phyloP scores from a whole-genome alignment of 176 grass and related monocot species.

The Triticum turgidum region DNA sequence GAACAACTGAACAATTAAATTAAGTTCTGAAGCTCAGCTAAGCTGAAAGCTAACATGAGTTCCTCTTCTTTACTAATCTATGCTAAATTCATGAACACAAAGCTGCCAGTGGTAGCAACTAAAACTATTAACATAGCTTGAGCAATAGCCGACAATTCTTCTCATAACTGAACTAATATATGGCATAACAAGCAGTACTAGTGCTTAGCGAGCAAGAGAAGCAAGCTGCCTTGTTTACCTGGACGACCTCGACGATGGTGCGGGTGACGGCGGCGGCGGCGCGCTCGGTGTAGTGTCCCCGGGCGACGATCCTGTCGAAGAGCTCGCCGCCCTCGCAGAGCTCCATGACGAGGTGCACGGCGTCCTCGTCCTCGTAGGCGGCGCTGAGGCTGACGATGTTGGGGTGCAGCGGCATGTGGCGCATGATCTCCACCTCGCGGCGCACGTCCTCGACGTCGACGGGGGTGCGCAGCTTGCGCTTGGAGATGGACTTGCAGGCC shows the following conservation, averaged over 20 bases:
- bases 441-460: slow-evolving; percentile 94
- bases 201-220: background rate
- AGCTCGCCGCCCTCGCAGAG: slow-evolving; percentile 97
- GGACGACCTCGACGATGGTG: slow-evolving; percentile 95
- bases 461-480: slow-evolving; percentile 65
- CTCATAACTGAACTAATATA: background rate
- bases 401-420: slow-evolving; percentile 67
- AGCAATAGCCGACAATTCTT: slow-evolving; percentile 8
- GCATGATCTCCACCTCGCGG: slow-evolving; percentile 97
- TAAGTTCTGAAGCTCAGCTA: background rate
- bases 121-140: background rate
- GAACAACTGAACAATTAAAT: background rate
- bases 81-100: background rate
- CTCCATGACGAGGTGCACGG: slow-evolving; percentile 98
- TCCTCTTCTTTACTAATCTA: background rate
- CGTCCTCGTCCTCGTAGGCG: slow-evolving; percentile 83
- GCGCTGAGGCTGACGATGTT: slow-evolving; percentile 90
- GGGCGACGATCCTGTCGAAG: slow-evolving; percentile 88
- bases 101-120: background rate
- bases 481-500: slow-evolving; percentile 79
- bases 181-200: background rate
- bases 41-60: slow-evolving; percentile 16
- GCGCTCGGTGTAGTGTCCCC: slow-evolving; percentile 87
- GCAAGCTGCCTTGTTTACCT: slow-evolving; percentile 33
- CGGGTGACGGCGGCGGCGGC: slow-evolving; percentile 78